Conservation (phyloP, 192 early-diverging fungal species). For the Dissophora globulifera region DNA sequence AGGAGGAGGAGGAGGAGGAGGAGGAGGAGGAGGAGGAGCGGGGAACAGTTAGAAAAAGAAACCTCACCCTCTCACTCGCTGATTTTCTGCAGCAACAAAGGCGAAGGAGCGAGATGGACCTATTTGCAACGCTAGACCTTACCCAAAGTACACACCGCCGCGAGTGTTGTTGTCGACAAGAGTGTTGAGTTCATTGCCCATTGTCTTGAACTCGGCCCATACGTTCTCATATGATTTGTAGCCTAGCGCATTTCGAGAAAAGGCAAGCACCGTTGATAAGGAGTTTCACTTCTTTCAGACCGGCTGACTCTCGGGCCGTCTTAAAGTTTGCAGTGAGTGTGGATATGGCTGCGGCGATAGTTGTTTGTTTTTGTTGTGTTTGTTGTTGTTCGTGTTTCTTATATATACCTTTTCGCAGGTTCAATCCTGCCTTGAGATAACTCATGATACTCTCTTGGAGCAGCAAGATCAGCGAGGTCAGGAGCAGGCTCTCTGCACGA, state of each 20-base stretch:
- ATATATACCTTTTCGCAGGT: conserved; percentile 60
- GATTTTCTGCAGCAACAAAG: neutral
- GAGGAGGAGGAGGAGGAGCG: no score
- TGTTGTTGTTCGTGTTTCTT: neutral
- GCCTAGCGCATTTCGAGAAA: no score
- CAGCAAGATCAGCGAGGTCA: conserved; percentile 60
- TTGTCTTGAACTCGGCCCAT: conserved; percentile 60
- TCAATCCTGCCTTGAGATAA: conserved; percentile 64
- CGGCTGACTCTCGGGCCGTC: no score
- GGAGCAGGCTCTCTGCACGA: conserved; percentile 60
- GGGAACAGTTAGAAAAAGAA: no score
- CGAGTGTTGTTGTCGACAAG: conserved; percentile 63
- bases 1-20: no score
- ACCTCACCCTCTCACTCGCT: no score
- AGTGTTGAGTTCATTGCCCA: conserved; percentile 51
- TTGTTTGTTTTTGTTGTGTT: neutral
- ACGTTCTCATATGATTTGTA: conserved; percentile 64
- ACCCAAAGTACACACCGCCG: conserved; percentile 67
- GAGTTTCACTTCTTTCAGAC: no score
- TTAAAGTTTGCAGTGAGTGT: no score
- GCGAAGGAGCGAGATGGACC: no score
- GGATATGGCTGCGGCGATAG: neutral
- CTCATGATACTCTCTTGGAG: conserved; percentile 61
- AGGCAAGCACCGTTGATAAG: no score
- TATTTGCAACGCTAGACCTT: no score